phyloP scores from a whole-genome alignment of 1,284 basidiomycete species.

The Paramarasmius palmivorus region DNA sequence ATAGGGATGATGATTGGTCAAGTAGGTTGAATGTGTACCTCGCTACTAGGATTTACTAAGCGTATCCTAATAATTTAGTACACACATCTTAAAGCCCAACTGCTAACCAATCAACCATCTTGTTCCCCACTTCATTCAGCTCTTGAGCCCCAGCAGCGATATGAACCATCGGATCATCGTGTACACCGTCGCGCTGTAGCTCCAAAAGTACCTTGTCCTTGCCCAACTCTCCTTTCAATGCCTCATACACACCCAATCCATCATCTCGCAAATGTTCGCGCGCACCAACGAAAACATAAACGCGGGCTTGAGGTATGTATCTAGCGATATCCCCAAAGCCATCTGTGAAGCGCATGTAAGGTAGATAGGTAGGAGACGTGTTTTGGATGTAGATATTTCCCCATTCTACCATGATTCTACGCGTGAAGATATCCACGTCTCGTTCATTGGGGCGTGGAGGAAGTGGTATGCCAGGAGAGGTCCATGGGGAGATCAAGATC shows the following conservation, averaged over 20 bases:
- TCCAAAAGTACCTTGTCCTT: conserved; percentile 5
- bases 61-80: too few relatives aligned
- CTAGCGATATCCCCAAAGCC: too few relatives aligned
- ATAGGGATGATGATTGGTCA: too few relatives aligned
- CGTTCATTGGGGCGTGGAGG: background rate
- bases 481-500: conserved; percentile 18
- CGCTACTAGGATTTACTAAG: too few relatives aligned
- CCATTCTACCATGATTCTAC: background rate
- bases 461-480: background rate
- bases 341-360: conserved; percentile 8
- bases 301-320: too few relatives aligned
- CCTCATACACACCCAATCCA: conserved; percentile 12
- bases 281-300: conserved; percentile 11
- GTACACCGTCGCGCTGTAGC: conserved; percentile 3
- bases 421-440: conserved; percentile 6
- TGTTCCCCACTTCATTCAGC: conserved; percentile 2
- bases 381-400: conserved; percentile 14
- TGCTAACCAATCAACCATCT: conserved; percentile 10
- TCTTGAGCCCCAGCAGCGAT: conserved; percentile 2
- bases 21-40: too few relatives aligned
- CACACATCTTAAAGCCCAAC: too few relatives aligned
- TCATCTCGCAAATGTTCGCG: conserved; percentile 17
- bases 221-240: conserved; percentile 1
- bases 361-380: background rate
- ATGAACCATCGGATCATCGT: conserved; percentile 13